Percentiles rank a stretch among this genome's conserved stretches.
These are phyloP conservation scores for Suillus placidus DNA, from an alignment of 768 basidiomycete genomes.

Conservation along the genomic window DNA sequence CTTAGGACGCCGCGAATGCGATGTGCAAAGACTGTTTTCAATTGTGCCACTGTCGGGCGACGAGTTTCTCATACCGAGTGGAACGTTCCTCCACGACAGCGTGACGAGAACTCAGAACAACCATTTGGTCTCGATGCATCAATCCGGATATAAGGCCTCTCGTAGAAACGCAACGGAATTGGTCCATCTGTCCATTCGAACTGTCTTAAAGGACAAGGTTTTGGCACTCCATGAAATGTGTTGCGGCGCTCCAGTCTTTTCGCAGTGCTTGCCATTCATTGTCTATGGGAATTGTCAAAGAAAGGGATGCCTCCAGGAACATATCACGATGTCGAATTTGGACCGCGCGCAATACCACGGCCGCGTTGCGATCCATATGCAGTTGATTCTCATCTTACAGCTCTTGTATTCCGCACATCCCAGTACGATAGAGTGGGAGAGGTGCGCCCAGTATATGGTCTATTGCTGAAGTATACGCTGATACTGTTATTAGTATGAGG, in stretches of 20 bases:
- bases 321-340: constrained; percentile 31
- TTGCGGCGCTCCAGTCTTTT: constrained; percentile 33
- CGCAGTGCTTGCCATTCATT: constrained; percentile 41
- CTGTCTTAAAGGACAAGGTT: constrained; percentile 33
- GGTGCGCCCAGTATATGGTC: constrained; percentile 11
- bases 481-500: constrained; percentile 1
- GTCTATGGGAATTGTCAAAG: constrained; percentile 36
- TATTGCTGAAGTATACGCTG: too few relatives aligned
- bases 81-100: background rate
- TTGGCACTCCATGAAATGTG: constrained; percentile 37
- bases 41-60: constrained; percentile 31
- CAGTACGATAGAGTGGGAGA: background rate
- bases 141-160: constrained; percentile 12
- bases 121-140: background rate
- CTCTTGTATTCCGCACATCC: constrained; percentile 23
- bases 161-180: constrained; percentile 23
- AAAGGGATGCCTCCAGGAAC: constrained; percentile 40
- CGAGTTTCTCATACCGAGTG: constrained; percentile 1
- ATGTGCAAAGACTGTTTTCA: constrained; percentile 39
- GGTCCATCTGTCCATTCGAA: constrained; percentile 29
- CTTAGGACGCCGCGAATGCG: constrained; percentile 6
- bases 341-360: constrained; percentile 40
- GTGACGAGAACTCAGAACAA: background rate
- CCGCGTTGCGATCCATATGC: constrained; percentile 47
- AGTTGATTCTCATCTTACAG: constrained; percentile 52